These are phyloP conservation scores for Penicillium egyptiacum DNA, from an alignment of 495 filamentous ascomycete species.

Conservation along the genomic window DNA sequence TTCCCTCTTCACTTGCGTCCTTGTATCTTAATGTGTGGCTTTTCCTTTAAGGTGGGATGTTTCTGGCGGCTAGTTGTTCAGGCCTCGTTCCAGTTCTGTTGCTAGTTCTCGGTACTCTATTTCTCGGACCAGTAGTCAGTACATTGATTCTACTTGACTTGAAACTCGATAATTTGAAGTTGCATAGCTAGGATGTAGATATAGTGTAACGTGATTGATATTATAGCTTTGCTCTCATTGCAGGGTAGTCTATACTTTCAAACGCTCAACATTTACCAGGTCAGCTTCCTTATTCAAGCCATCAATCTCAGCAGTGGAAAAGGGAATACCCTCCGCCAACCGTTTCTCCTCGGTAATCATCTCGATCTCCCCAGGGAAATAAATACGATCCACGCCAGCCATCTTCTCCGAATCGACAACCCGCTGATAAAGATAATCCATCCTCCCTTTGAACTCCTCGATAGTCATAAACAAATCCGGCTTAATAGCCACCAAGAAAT, in stretches of 20 bases:
- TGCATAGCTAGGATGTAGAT: not conserved
- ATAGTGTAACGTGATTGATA: not conserved
- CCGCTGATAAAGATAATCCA: constrained; percentile 67
- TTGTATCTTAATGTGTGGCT: constrained; percentile 5
- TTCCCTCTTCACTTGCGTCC: not conserved
- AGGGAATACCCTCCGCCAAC: constrained; percentile 61
- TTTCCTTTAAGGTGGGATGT: not conserved
- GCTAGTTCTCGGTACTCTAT: constrained; percentile 5
- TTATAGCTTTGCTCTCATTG: not conserved
- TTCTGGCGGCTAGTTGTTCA: constrained; percentile 2
- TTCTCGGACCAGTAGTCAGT: constrained; percentile 7
- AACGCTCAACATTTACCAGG: constrained; percentile 44
- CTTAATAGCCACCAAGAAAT: constrained; percentile 73
- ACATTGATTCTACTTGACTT: constrained; percentile 1
- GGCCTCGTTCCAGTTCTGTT: not conserved
- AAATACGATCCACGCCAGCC: constrained; percentile 70
- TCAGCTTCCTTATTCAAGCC: constrained; percentile 67
- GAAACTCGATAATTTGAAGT: not conserved
- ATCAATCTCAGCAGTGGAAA: constrained; percentile 62
- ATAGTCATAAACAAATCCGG: constrained; percentile 73
- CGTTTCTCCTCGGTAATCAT: constrained; percentile 59
- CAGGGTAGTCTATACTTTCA: constrained; percentile 17
- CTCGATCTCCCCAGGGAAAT: constrained; percentile 79
- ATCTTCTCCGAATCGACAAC: constrained; percentile 65
- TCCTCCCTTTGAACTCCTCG: constrained; percentile 66